phyloP scores from a whole-genome alignment of 1,284 basidiomycete genomes.

The Agroathelia rolfsii region DNA sequence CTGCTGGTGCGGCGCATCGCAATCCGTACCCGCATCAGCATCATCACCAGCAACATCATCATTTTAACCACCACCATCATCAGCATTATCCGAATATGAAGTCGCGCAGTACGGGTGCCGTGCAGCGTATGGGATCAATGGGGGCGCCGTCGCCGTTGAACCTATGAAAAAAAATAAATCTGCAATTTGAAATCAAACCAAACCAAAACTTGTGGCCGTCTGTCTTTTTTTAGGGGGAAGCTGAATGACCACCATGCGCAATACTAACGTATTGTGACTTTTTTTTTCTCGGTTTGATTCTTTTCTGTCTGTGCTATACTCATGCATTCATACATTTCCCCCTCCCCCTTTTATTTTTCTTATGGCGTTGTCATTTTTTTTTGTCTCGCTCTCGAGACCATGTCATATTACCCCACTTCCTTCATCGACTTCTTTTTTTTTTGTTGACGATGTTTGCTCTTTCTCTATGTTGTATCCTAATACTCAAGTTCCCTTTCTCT shows the following conservation, averaged over 20 bases:
- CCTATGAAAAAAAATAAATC: conserved; percentile 21
- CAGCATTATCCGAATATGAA: conserved; percentile 66
- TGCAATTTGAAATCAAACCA: too few species aligned
- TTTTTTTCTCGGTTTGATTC: conserved; percentile 1
- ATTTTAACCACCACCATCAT: conserved; percentile 30
- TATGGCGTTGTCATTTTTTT: neutral
- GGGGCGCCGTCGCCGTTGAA: conserved; percentile 23
- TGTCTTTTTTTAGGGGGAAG: conserved; percentile 15
- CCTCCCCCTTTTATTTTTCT: conserved; percentile 1
- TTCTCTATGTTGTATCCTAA: too few species aligned
- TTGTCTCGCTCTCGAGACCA: neutral
- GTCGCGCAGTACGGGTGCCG: conserved; percentile 43
- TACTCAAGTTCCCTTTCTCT: neutral
- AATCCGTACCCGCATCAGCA: conserved; percentile 31
- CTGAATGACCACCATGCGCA: neutral
- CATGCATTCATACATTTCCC: neutral
- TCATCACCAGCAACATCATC: conserved; percentile 25
- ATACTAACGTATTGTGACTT: neutral
- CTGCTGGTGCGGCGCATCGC: conserved; percentile 27
- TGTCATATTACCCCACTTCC: neutral
- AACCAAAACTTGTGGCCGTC: conserved; percentile 23
- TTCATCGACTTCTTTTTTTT: neutral
- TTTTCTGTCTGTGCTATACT: conserved; percentile 1
- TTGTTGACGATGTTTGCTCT: neutral
- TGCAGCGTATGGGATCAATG: conserved; percentile 48